Evolutionary conservation across 2,329 filamentous ascomycete species (phyloP).

Genomic region (Periconia digitata): DNA sequence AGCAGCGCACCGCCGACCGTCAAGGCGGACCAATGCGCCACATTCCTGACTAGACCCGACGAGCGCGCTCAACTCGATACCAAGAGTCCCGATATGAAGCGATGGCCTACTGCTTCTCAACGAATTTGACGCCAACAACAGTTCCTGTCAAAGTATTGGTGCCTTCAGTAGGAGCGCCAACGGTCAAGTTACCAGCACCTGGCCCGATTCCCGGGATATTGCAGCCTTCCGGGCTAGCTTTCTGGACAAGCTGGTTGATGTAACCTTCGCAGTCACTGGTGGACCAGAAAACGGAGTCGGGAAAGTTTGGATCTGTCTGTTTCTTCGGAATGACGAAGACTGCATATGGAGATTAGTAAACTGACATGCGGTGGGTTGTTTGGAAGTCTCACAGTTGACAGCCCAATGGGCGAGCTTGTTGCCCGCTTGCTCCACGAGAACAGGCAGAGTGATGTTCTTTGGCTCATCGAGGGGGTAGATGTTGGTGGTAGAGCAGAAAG

Average conservation of each 20-base stretch:
- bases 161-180: constrained; percentile 16
- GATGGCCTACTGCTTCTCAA: constrained; percentile 1
- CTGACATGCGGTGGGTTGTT: too few relatives aligned
- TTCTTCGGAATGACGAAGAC: constrained; percentile 25
- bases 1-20: too few relatives aligned
- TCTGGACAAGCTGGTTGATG: constrained; percentile 22
- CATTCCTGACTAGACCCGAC: too few relatives aligned
- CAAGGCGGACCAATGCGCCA: too few relatives aligned
- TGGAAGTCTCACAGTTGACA: constrained; percentile 21
- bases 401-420: constrained; percentile 20
- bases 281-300: constrained; percentile 21
- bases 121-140: constrained; percentile 13
- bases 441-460: constrained; percentile 18
- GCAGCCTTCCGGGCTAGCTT: constrained; percentile 21
- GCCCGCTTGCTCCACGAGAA: constrained; percentile 13
- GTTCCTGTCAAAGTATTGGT: constrained; percentile 9
- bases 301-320: constrained; percentile 13
- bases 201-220: constrained; percentile 15
- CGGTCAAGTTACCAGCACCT: constrained; percentile 20
- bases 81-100: too few relatives aligned
- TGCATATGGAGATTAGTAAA: constrained; percentile 11
- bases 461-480: constrained; percentile 19
- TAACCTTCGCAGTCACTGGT: constrained; percentile 32
- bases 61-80: too few relatives aligned
- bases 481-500: constrained; percentile 17